phyloP scores from a whole-genome alignment of 805 yeast species.

The Suhomyces sp. region DNA sequence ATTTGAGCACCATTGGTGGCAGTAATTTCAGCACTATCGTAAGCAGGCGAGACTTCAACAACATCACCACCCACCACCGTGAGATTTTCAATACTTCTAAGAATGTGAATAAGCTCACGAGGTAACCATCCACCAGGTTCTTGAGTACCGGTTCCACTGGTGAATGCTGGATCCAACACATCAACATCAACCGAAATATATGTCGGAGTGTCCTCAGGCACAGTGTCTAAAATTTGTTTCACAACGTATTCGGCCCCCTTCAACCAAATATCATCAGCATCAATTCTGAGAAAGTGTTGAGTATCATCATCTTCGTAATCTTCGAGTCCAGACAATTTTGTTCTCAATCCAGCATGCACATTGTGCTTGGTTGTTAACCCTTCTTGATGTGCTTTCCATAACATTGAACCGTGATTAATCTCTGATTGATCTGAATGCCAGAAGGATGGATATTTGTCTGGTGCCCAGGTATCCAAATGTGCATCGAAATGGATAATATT shows the following conservation, averaged over 20 bases:
- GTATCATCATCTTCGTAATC: slow-evolving; percentile 68
- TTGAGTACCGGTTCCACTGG: slow-evolving; percentile 59
- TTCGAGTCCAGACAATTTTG: slow-evolving; percentile 62
- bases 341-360: slow-evolving; percentile 75
- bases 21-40: slow-evolving; percentile 64
- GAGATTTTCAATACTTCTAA: slow-evolving; percentile 44
- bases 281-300: slow-evolving; percentile 68
- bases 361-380: slow-evolving; percentile 60
- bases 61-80: slow-evolving; percentile 56
- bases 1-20: slow-evolving; percentile 70
- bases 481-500: slow-evolving; percentile 83
- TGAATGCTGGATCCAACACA: slow-evolving; percentile 57
- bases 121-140: slow-evolving; percentile 63
- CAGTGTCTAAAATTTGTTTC: slow-evolving; percentile 48
- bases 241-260: slow-evolving; percentile 63
- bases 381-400: slow-evolving; percentile 77
- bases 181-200: slow-evolving; percentile 79
- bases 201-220: slow-evolving; percentile 66
- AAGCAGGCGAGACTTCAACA: slow-evolving; percentile 63
- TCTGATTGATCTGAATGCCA: slow-evolving; percentile 59
- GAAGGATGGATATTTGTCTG: slow-evolving; percentile 64
- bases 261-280: slow-evolving; percentile 72
- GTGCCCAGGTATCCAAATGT: slow-evolving; percentile 81
- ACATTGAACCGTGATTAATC: slow-evolving; percentile 82
- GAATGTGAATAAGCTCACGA: slow-evolving; percentile 49